Conservation (phyloP, 2,329 filamentous ascomycete species). For the Paecilomyces formosus region DNA sequence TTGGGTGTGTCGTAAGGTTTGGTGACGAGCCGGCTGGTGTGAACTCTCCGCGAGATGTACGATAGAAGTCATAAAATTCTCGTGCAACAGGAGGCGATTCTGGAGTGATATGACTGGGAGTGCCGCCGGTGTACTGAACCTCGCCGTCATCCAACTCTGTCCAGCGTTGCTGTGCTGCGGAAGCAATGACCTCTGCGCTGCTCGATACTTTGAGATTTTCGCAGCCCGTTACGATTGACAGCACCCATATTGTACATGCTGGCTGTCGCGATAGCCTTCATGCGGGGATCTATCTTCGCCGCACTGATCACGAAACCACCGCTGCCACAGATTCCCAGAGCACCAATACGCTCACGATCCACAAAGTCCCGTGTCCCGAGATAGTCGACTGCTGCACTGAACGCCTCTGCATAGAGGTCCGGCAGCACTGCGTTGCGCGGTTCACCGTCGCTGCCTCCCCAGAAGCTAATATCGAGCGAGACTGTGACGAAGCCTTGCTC, state of each 20-base stretch:
- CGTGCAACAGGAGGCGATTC: constrained; percentile 12
- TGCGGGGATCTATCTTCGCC: constrained; percentile 20
- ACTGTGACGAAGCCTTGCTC: constrained; percentile 17
- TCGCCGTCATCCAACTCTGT: too few species aligned
- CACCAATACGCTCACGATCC: constrained; percentile 18
- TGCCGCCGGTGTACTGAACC: too few species aligned
- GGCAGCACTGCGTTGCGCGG: constrained; percentile 16
- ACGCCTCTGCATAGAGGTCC: constrained; percentile 16
- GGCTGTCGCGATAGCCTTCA: too few species aligned
- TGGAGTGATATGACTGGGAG: constrained; percentile 10
- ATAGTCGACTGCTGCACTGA: constrained; percentile 19
- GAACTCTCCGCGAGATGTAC: constrained; percentile 20
- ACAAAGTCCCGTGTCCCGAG: constrained; percentile 14
- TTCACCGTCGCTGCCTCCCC: constrained; percentile 15
- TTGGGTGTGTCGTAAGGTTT: constrained; percentile 22
- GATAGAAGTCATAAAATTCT: constrained; percentile 27
- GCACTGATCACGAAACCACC: constrained; percentile 23
- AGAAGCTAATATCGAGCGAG: constrained; percentile 15
- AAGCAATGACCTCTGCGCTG: too few species aligned
- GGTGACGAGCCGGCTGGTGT: constrained; percentile 7
- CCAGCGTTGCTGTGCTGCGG: too few species aligned
- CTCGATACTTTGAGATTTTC: too few species aligned
- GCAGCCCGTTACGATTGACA: too few species aligned
- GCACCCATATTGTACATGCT: too few species aligned
- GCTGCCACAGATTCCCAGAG: constrained; percentile 19